Base-by-base conservation (phyloP, 2,329 filamentous ascomycete species). In the Colletotrichum musicola region DNA sequence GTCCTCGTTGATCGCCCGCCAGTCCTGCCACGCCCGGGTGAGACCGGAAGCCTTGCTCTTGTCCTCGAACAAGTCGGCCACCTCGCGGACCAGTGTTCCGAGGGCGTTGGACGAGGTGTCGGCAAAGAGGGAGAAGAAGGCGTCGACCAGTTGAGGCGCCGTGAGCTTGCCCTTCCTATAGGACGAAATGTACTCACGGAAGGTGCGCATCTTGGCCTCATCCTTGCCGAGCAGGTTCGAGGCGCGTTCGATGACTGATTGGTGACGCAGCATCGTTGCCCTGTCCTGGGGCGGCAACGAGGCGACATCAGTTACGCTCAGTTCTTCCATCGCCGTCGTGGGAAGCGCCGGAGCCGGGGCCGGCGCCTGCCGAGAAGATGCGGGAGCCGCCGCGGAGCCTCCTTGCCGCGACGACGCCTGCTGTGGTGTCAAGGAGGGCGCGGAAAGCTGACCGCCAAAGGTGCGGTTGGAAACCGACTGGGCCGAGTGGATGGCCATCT, bases 1-100 rank as follows among this genome's bases (percentile, higher is more conserved):
- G 77, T 98, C 95, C 79, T 98, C 95, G 73, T 97, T 97, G 81
- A 97, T 96, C 44, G 94, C 94, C 54, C 93, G 93, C 93, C 95
- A 98, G 80, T 97, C 93, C 73, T 94, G 93, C 94, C 95, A 98
- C 1, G 95, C 93, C 74, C 92, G 92, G 27, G 94, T 88, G 3
- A 99, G 82, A 0, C 84, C 85, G 60, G 92, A 90, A 1, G 89
- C 89, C 77, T 97, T 97, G 18, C 79, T 77, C 57, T 91, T 86
- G 73, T 97, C 92, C 73, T 99, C 95, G 74, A 96, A 98, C 12
- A 99, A 89, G 60, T 98, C 95, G 5, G 95, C 93, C 3, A 98
- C 88, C 77, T 99, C 96, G 70, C 95, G 93, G 71, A 98, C 88
- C 1, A 99, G 86, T 27, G 95, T 98, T 14, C 95, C 95, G 0